Evolutionary conservation across 176 grass and related monocot genomes (phyloP).

Genomic region (Saccharum officinarum): DNA sequence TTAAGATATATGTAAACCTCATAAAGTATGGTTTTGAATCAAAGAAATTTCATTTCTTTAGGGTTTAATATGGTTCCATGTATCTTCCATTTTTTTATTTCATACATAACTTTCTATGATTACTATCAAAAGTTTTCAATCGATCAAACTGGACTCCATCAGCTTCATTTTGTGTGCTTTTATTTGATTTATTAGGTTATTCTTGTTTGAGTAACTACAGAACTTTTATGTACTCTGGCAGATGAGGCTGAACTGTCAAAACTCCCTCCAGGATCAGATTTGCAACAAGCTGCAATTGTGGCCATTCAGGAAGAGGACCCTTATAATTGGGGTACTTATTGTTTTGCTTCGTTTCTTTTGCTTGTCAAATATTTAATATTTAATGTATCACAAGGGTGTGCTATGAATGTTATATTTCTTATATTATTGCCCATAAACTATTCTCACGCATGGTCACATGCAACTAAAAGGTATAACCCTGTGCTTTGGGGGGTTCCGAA

Average conservation of each 20-base stretch:
- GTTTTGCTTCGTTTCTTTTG: neutral
- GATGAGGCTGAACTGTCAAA: slow-evolving; percentile 77
- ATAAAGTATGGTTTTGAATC: neutral
- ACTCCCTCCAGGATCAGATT: slow-evolving; percentile 77
- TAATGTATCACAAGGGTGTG: neutral
- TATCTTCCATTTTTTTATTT: slow-evolving; percentile 17
- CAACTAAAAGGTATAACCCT: slow-evolving; percentile 83
- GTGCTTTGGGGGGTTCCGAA: slow-evolving; percentile 90
- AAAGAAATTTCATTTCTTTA: no score
- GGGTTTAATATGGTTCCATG: slow-evolving; percentile 1
- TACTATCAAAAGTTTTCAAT: slow-evolving; percentile 16
- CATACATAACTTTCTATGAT: neutral
- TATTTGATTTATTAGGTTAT: slow-evolving; percentile 14
- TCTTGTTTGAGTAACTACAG: slow-evolving; percentile 18
- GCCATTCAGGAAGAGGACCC: slow-evolving; percentile 79
- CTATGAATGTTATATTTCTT: neutral
- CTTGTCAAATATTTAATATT: slow-evolving; percentile 4
- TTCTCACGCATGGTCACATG: slow-evolving; percentile 33
- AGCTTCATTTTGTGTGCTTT: slow-evolving; percentile 5
- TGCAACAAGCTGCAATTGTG: slow-evolving; percentile 70
- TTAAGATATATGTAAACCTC: neutral
- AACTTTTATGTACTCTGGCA: slow-evolving; percentile 36
- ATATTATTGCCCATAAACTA: neutral
- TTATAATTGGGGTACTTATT: slow-evolving; percentile 89
- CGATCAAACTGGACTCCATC: neutral